Conservation (phyloP, 768 basidiomycete genomes). For the Kwoniella bestiolae region DNA sequence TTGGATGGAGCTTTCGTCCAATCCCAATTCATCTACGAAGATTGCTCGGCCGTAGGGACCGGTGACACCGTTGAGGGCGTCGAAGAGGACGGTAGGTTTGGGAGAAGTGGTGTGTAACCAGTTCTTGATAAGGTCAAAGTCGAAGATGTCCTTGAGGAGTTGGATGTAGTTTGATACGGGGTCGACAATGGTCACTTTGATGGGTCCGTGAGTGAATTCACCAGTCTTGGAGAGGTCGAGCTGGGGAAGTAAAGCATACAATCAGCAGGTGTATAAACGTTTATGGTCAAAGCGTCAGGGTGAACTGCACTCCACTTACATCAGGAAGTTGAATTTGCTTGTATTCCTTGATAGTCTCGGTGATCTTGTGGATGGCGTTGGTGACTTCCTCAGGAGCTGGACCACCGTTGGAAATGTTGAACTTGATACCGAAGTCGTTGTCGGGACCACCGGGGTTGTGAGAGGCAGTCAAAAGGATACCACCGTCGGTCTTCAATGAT, state of each 20-base stretch:
- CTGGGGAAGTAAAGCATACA: conserved; percentile 57
- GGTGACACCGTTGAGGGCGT: conserved; percentile 94
- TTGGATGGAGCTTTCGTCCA: conserved; percentile 79
- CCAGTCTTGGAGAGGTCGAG: conserved; percentile 84
- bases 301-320: conserved; percentile 61
- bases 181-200: conserved; percentile 88
- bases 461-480: conserved; percentile 93
- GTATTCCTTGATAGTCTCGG: conserved; percentile 83
- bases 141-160: conserved; percentile 86
- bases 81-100: conserved; percentile 77
- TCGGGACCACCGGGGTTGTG: conserved; percentile 99
- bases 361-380: conserved; percentile 90
- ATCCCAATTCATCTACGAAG: conserved; percentile 78
- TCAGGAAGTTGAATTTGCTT: conserved; percentile 77
- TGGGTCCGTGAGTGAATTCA: conserved; percentile 76
- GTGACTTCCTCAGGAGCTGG: conserved; percentile 96
- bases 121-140: conserved; percentile 85
- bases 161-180: conserved; percentile 85
- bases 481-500: conserved; percentile 93
- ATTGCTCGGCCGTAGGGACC: conserved; percentile 93
- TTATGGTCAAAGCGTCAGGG: neutral
- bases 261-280: neutral
- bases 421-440: conserved; percentile 99
- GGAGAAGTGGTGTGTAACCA: conserved; percentile 75
- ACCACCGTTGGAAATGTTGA: conserved; percentile 96